Conservation (phyloP, 2,329 filamentous ascomycete species). For the Trichoderma hamatum region DNA sequence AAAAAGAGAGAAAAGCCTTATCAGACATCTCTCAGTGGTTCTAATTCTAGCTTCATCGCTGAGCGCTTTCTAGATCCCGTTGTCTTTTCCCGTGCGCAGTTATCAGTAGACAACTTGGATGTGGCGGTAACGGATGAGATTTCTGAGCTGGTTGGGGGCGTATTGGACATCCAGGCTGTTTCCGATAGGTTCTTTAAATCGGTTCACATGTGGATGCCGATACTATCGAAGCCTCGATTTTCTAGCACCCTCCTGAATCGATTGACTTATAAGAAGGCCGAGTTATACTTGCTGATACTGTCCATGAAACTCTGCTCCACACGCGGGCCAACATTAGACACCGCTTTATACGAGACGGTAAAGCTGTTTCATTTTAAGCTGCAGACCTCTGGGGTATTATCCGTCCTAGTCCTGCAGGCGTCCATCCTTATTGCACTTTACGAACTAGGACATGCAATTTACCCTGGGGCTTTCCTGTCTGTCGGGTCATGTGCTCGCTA, state of each 20-base stretch:
- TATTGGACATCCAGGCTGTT: slow-evolving; percentile 11
- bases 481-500: slow-evolving; percentile 23
- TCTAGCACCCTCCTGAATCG: slow-evolving; percentile 1
- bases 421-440: slow-evolving; percentile 20
- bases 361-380: slow-evolving; percentile 22
- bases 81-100: slow-evolving; percentile 19
- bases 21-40: neutral
- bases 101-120: slow-evolving; percentile 12
- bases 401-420: slow-evolving; percentile 18
- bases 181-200: slow-evolving; percentile 19
- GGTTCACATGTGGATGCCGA: slow-evolving; percentile 21
- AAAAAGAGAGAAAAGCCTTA: neutral
- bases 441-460: slow-evolving; percentile 16
- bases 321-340: neutral
- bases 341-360: slow-evolving; percentile 4
- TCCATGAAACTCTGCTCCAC: slow-evolving; percentile 20
- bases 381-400: slow-evolving; percentile 12
- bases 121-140: slow-evolving; percentile 14
- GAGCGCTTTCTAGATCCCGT: slow-evolving; percentile 26
- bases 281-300: slow-evolving; percentile 19
- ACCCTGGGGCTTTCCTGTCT: slow-evolving; percentile 16
- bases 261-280: slow-evolving; percentile 15
- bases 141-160: slow-evolving; percentile 6
- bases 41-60: slow-evolving; percentile 5
- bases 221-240: slow-evolving; percentile 19